Evolutionary conservation across 177 flowering plant species (phyloP).

Genomic region (Vitis hybrid): DNA sequence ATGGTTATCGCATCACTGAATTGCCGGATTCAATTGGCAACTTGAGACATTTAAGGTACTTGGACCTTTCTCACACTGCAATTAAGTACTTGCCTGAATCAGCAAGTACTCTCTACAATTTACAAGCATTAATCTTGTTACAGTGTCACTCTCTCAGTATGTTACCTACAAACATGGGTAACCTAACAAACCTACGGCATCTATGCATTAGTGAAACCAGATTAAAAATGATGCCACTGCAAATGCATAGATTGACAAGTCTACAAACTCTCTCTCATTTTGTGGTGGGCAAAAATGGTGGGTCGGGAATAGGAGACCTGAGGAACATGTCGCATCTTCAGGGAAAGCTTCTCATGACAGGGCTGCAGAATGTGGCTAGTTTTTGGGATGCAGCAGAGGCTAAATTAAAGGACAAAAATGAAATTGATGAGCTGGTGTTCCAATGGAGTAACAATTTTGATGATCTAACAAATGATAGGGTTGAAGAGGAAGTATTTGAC

Average conservation of each 20-base stretch:
- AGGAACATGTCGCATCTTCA: slow-evolving; percentile 8
- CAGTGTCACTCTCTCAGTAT: slow-evolving; percentile 5
- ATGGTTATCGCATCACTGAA: slow-evolving; percentile 6
- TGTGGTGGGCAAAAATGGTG: slow-evolving; percentile 3
- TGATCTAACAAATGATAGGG: neutral
- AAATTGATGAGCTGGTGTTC: neutral
- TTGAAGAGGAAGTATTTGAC: too few relatives aligned
- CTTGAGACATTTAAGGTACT: slow-evolving; percentile 15
- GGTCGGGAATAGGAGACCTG: slow-evolving; percentile 8
- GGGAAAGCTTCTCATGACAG: slow-evolving; percentile 9
- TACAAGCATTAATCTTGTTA: slow-evolving; percentile 11
- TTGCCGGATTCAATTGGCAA: slow-evolving; percentile 16
- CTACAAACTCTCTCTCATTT: slow-evolving; percentile 11
- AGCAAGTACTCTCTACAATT: slow-evolving; percentile 7
- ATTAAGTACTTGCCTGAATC: slow-evolving; percentile 14
- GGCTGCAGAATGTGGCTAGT: slow-evolving; percentile 12
- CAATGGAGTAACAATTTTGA: slow-evolving; percentile 2
- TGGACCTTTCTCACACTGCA: slow-evolving; percentile 16
- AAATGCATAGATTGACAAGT: slow-evolving; percentile 6
- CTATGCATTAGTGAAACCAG: slow-evolving; percentile 3
- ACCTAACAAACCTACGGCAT: slow-evolving; percentile 13
- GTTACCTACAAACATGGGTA: slow-evolving; percentile 18
- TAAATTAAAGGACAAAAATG: neutral
- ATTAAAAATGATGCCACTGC: slow-evolving; percentile 16
- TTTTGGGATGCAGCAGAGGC: slow-evolving; percentile 12